These are phyloP conservation scores for Epichloe coenophiala DNA, from an alignment of 2,329 filamentous ascomycete genomes.

Conservation along the genomic window DNA sequence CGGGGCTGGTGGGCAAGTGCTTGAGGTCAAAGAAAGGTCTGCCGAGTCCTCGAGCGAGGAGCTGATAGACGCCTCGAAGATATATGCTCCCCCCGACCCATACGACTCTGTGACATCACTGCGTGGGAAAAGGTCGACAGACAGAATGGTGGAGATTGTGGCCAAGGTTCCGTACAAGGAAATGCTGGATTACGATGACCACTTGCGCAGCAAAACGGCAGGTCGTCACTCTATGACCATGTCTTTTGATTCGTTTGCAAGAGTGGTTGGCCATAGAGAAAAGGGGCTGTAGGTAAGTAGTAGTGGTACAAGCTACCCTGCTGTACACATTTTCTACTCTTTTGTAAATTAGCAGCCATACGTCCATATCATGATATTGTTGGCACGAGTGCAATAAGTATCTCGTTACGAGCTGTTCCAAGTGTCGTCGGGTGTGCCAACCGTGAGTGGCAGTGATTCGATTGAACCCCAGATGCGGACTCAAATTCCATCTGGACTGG, in stretches of 20 bases:
- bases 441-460: too few relatives aligned
- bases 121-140: constrained; percentile 34
- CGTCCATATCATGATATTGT: too few relatives aligned
- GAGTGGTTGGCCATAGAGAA: constrained; percentile 40
- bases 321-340: too few relatives aligned
- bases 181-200: constrained; percentile 89
- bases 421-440: too few relatives aligned
- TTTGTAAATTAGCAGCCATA: too few relatives aligned
- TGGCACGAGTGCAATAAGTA: too few relatives aligned
- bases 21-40: constrained; percentile 51
- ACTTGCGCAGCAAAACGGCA: constrained; percentile 75
- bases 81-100: constrained; percentile 77
- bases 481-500: too few relatives aligned
- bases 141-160: constrained; percentile 50
- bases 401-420: too few relatives aligned
- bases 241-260: constrained; percentile 44
- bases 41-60: constrained; percentile 23
- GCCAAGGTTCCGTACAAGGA: constrained; percentile 88
- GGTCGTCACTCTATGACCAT: constrained; percentile 55
- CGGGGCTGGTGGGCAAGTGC: constrained; percentile 56
- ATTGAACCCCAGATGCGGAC: too few relatives aligned
- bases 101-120: constrained; percentile 50
- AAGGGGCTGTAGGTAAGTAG: constrained; percentile 25
- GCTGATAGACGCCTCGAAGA: constrained; percentile 53
- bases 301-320: too few relatives aligned